Evolutionary conservation across 202 grass and related monocot species (phyloP).

Genomic region (Zoysia matrella): DNA sequence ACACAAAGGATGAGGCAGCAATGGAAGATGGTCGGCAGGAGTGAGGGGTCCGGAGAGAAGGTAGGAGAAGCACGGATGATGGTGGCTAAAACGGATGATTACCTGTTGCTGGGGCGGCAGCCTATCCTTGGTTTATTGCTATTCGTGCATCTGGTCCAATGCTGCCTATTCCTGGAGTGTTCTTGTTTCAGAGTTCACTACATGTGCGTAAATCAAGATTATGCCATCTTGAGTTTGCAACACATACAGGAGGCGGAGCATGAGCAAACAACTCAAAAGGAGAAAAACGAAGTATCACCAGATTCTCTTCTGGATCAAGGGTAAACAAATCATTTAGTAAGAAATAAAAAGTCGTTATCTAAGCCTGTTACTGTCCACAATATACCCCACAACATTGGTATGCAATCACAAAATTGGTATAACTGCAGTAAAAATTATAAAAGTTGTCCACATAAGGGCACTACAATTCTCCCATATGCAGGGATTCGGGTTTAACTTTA

Average conservation of each 20-base stretch:
- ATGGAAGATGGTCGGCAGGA: neutral
- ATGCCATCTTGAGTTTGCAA: neutral
- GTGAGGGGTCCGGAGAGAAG: conserved; percentile 47
- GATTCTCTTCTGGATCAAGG: neutral
- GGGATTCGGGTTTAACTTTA: neutral
- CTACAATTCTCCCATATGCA: conserved; percentile 18
- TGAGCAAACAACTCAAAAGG: conserved; percentile 10
- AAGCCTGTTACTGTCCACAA: conserved; percentile 27
- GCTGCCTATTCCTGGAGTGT: conserved; percentile 43
- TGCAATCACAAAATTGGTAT: conserved; percentile 10
- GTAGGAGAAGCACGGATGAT: conserved; percentile 25
- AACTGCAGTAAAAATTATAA: neutral
- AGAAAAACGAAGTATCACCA: neutral
- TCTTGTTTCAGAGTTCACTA: neutral
- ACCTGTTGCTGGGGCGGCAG: too few species aligned
- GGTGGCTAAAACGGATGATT: neutral
- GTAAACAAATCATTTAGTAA: neutral
- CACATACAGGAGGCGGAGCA: neutral
- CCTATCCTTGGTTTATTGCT: conserved; percentile 48
- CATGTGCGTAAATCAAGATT: neutral
- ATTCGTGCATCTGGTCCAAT: neutral
- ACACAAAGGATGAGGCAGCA: conserved; percentile 12
- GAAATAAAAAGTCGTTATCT: conserved; percentile 28
- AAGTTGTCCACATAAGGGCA: conserved; percentile 38
- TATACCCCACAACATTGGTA: neutral